Evolutionary conservation across 164 flowering plant species (phyloP), one percentile per base, ranked within the genome.

Genomic region (Macadamia integrifolia): DNA sequence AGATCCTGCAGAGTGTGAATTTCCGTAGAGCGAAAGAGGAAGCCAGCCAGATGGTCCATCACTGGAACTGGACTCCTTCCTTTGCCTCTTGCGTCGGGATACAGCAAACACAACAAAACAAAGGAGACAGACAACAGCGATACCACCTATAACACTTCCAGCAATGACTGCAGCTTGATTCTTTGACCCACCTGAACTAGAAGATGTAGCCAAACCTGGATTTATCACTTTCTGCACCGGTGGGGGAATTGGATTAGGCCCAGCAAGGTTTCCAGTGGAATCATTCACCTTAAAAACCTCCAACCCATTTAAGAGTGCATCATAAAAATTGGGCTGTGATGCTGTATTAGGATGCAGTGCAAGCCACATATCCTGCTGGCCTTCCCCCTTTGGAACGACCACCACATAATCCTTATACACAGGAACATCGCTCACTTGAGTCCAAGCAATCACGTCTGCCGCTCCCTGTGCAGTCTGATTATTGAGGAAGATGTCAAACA

Each of bases 361-460:
- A 23, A 85, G 60, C 88, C 87, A 85, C 18, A 87, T 63, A 71
- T 78, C 86, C 77, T 77, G 73, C 78, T 82, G 89, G 4, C 81
- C 80, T 3, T 64, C 60, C 1, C 79, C 83, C n/a, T n/a, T 29
- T 0, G 84, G 80, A 65, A 81, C 72, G 17, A 72, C 0, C 40
- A 85, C 88, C 40, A 78, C 84, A 59, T 65, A 88, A 77, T 88
- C 91, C 66, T 68, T 70, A 58, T 80, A 74, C 9, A 77, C 50
- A 0, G 94, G 82, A 65, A 85, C 66, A 14, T 83, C 89, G 64
- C 77, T 77, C 1, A 65, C 49, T 7, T 18, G 57, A 1, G 87
- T 66, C 89, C 83, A 86, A 8, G 59, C 81, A 66, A 81, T 60
- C 65, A 92, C 93, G 74, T 94, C 99, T 32, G 85, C 87, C 0